Evolutionary conservation across 78 protist genomes (phyloP), one percentile per base, ranked within the genome.

Genomic region (Dictyostelium capitatum): DNA sequence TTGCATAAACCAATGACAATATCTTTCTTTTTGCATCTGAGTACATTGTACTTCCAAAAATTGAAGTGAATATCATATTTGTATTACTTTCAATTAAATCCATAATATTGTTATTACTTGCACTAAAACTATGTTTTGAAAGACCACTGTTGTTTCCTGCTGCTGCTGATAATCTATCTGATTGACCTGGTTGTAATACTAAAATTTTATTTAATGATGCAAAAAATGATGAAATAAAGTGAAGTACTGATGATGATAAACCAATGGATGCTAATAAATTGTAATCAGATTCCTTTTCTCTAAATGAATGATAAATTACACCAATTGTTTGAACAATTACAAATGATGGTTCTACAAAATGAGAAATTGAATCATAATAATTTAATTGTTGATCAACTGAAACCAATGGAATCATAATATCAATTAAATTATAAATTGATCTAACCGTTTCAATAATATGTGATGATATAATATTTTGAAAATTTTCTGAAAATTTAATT

Each of bases 41-140:
- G n/a, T 87, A 87, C 41, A 87, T 20, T 57, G 93, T 50, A 48
- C 83, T 77, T 28, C 85, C 84, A 87, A 87, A 87, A 12, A 87
- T 59, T 37, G 93, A 87, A 8, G 32, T 47, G 65, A 84, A 84
- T 17, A 74, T 48, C 20, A 73, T 46, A 46, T 57, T 64, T 8
- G 92, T 84, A 47, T 59, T 75, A 10, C 50, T 69, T 74, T 84
- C 92, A 59, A 84, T 59, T 25, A 84, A 28, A 54, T 72, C 92
- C 54, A 80, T 46, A 6, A 80, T 62, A 80, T 62, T 80, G n/a
- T 32, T 79, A 41, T 62, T 62, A 20, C 72, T 37, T 20, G 41
- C 48, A 47, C 67, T 80, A 67, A 17, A 28, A n/a, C 41, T 25
- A 46, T n/a, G 43, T 41, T 32, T 79, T 32, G 84, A 41, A 37